phyloP scores from a whole-genome alignment of 2,329 filamentous ascomycete species.

The Neoscytalidium dimidiatum region DNA sequence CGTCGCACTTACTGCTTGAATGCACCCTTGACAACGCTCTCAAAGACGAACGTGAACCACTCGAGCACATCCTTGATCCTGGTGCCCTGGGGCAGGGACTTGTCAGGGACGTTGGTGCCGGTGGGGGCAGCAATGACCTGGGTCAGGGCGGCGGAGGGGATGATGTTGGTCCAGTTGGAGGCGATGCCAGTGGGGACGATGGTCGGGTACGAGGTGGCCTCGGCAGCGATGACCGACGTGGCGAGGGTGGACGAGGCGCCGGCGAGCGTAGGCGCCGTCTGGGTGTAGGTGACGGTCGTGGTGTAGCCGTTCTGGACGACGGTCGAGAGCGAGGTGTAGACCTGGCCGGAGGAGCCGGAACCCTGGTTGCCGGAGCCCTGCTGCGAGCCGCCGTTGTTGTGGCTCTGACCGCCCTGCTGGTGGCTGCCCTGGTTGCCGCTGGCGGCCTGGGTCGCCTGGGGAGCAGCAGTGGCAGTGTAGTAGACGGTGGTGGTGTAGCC shows the following conservation, averaged over 20 bases:
- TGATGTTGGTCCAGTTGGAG: conserved; percentile 15
- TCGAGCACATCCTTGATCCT: not conserved
- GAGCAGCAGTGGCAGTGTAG: not conserved
- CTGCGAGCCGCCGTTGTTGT: not conserved
- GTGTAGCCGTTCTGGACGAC: not conserved
- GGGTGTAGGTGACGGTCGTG: not conserved
- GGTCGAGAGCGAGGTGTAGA: not conserved
- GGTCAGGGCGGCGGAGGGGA: conserved; percentile 10
- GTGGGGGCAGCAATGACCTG: not conserved
- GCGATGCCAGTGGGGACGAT: not conserved
- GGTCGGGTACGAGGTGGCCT: not conserved
- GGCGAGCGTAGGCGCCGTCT: not conserved
- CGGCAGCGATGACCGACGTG: conserved; percentile 7
- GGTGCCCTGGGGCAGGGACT: not conserved
- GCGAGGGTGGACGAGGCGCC: not conserved
- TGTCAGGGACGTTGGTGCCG: not conserved
- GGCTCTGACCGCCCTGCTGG: not conserved
- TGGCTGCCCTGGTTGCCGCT: not conserved
- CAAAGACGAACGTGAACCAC: conserved; percentile 14
- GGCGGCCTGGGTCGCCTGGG: not conserved
- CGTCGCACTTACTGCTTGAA: not conserved
- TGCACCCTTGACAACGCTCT: not conserved
- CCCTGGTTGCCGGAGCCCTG: not conserved
- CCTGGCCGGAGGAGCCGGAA: no score
- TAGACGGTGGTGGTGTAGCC: not conserved